A percentile compares a stretch with the other conserved stretches of the same genome.
Conservation (phyloP, 2,329 filamentous ascomycete species). For the Pseudomassariella vexata region DNA sequence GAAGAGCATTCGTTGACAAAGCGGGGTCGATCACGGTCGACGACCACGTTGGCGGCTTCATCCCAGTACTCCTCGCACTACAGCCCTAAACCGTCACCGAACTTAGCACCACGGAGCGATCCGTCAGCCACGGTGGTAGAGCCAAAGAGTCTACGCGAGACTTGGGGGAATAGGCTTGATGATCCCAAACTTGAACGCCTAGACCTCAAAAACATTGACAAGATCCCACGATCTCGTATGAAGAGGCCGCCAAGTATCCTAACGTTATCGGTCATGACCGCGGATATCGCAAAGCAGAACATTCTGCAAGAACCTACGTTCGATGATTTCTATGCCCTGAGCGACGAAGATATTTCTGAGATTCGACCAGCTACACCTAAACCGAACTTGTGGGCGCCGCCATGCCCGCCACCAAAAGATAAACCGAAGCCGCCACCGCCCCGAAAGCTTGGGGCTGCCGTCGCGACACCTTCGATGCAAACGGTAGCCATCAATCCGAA, state of each 20-base stretch:
- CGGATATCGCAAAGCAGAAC: conserved; percentile 20
- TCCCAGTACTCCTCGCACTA: no score
- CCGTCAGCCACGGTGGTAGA: not conserved
- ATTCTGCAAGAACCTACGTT: conserved; percentile 45
- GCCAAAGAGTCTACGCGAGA: conserved; percentile 13
- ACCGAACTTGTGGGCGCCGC: conserved; percentile 13
- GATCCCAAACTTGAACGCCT: conserved; percentile 11
- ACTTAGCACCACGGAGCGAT: not conserved
- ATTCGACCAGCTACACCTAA: conserved; percentile 15
- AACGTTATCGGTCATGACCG: conserved; percentile 19
- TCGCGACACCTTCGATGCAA: conserved; percentile 1
- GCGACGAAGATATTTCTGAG: conserved; percentile 55
- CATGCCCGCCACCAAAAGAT: conserved; percentile 20
- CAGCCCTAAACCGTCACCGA: no score
- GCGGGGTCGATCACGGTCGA: conserved; percentile 12
- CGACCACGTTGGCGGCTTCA: conserved; percentile 5
- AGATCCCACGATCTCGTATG: conserved; percentile 10
- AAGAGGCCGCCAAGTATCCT: conserved; percentile 19
- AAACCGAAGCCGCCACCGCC: conserved; percentile 10
- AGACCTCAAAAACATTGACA: conserved; percentile 5
- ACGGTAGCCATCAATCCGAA: conserved; percentile 9
- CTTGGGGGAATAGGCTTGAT: conserved; percentile 16
- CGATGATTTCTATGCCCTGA: conserved; percentile 47
- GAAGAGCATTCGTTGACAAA: conserved; percentile 7
- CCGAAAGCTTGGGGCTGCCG: not conserved